phyloP scores from a whole-genome alignment of 768 basidiomycete genomes.

The Trametes gibbosa region DNA sequence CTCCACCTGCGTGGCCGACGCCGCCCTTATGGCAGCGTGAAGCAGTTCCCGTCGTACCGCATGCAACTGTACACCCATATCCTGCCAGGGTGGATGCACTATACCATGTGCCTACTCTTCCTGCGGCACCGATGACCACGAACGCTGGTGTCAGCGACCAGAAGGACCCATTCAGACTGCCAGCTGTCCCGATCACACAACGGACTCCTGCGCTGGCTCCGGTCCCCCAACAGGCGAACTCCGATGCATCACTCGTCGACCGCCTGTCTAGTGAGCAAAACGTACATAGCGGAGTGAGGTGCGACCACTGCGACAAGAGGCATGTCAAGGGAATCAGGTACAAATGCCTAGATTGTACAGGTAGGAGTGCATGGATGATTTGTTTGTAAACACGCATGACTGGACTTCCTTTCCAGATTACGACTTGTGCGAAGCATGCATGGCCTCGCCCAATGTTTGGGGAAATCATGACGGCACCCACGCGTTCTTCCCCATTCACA shows the following conservation, averaged over 20 bases:
- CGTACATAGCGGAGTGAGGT: conserved; percentile 14
- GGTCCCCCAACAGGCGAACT: too few species aligned
- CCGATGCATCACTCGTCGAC: too few species aligned
- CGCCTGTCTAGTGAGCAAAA: not conserved
- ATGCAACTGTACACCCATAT: too few species aligned
- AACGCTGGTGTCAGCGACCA: too few species aligned
- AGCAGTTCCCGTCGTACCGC: too few species aligned
- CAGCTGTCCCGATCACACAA: too few species aligned
- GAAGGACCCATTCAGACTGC: too few species aligned
- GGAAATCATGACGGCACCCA: conserved; percentile 13
- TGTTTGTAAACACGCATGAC: not conserved
- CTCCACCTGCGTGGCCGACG: not conserved
- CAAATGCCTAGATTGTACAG: conserved; percentile 23
- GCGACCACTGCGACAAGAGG: conserved; percentile 20
- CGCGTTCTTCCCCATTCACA: conserved; percentile 20
- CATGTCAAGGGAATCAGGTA: conserved; percentile 20
- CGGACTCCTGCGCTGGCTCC: too few species aligned
- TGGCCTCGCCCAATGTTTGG: conserved; percentile 11
- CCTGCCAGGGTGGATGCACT: too few species aligned
- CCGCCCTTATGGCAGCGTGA: too few species aligned
- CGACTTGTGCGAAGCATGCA: conserved; percentile 22
- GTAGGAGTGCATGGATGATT: not conserved
- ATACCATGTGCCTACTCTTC: too few species aligned
- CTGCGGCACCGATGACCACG: too few species aligned
- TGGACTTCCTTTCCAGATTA: conserved; percentile 8